phyloP scores from a whole-genome alignment of 2,329 filamentous ascomycete species.

The Verticillium zaregamsianum region DNA sequence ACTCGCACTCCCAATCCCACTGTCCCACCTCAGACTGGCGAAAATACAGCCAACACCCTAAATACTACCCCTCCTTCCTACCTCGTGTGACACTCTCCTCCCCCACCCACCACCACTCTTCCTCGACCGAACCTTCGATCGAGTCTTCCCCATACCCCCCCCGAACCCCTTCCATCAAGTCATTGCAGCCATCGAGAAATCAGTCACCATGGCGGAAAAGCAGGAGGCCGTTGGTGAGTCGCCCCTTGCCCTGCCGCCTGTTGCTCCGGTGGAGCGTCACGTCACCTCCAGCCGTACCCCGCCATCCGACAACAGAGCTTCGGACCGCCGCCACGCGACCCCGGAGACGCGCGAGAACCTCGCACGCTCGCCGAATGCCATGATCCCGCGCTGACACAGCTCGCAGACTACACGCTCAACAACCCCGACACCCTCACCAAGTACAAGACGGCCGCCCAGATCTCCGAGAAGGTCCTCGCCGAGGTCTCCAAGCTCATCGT shows the following conservation, averaged over 20 bases:
- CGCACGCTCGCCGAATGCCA: not conserved
- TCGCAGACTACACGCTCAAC: constrained; percentile 77
- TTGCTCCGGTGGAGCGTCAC: not conserved
- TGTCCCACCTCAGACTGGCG: not conserved
- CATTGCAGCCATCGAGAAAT: not conserved
- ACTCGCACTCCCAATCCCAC: not conserved
- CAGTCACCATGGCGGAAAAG: not conserved
- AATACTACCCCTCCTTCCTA: not conserved
- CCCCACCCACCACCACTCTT: not conserved
- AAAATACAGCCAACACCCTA: not conserved
- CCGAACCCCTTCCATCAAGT: not conserved
- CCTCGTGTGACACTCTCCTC: not conserved
- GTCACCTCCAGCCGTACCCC: not conserved
- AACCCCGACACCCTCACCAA: constrained; percentile 96
- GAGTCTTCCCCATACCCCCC: not conserved
- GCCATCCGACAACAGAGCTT: not conserved
- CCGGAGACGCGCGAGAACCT: not conserved
- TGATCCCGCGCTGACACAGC: not conserved
- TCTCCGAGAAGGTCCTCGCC: constrained; percentile 93
- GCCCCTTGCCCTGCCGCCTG: not conserved
- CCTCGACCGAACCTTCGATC: not conserved
- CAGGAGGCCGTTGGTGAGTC: not conserved
- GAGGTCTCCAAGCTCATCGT: constrained; percentile 71
- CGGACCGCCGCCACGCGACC: not conserved
- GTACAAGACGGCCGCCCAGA: constrained; percentile 95